Percentiles rank a stretch among this genome's conserved stretches.
These are phyloP conservation scores for Polyporus arcularius DNA, from an alignment of 768 basidiomycete species.

Conservation along the genomic window DNA sequence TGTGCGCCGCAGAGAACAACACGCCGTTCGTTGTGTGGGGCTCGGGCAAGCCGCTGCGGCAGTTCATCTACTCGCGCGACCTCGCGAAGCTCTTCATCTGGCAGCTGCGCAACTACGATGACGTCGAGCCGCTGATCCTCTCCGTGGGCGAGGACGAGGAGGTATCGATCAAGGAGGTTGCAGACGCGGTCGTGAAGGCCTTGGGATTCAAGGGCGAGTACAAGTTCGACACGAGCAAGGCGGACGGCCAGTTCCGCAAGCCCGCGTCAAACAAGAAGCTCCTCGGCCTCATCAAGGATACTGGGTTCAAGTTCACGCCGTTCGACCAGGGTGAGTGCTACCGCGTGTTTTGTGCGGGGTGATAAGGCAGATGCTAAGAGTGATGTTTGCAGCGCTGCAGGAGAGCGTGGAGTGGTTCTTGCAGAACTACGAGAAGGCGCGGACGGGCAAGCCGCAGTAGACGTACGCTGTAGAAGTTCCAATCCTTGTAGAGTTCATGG, in stretches of 20 bases:
- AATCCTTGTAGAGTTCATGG: neutral
- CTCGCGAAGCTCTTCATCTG: conserved; percentile 95
- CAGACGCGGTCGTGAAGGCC: conserved; percentile 87
- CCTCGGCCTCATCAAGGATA: conserved; percentile 64
- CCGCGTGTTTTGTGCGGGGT: neutral
- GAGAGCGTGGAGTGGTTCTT: conserved; percentile 87
- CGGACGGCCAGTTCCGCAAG: conserved; percentile 96
- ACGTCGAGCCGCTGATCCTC: conserved; percentile 91
- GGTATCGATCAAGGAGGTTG: conserved; percentile 88
- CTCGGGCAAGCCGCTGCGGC: conserved; percentile 90
- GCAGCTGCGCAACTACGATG: conserved; percentile 87
- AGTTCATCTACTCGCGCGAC: conserved; percentile 97
- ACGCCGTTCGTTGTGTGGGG: conserved; percentile 89
- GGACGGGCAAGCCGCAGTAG: conserved; percentile 49
- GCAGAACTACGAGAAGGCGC: conserved; percentile 72
- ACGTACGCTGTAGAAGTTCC: neutral
- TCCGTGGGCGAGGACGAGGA: conserved; percentile 95
- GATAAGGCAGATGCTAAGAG: neutral
- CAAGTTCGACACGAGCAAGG: conserved; percentile 74
- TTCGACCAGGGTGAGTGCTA: conserved; percentile 69
- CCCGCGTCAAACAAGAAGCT: conserved; percentile 94
- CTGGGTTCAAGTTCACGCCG: conserved; percentile 82
- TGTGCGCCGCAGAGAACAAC: conserved; percentile 57
- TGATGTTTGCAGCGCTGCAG: conserved; percentile 58
- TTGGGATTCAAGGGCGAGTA: conserved; percentile 80